Percentiles rank a stretch among this genome's conserved stretches.
Evolutionary conservation across 805 yeast genomes (phyloP).

Genomic region (Candida glaebosa): DNA sequence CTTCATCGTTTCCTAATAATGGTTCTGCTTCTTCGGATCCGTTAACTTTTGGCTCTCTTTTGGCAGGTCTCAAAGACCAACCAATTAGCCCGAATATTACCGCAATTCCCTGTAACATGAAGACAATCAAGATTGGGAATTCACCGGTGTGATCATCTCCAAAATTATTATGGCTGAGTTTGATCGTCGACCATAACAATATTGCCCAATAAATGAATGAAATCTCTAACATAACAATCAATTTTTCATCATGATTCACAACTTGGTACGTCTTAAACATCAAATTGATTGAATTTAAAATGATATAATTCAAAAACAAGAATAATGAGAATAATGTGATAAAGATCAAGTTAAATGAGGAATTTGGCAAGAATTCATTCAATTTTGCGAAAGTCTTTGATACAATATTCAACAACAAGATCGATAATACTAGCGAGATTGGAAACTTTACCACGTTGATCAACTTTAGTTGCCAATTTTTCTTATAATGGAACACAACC

Average conservation of each 20-base stretch:
- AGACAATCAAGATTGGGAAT: constrained; percentile 45
- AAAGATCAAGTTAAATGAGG: constrained; percentile 36
- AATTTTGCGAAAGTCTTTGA: constrained; percentile 15
- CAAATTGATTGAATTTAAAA: constrained; percentile 45
- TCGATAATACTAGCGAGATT: constrained; percentile 47
- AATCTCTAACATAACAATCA: constrained; percentile 44
- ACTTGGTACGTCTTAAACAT: constrained; percentile 30
- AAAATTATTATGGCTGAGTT: constrained; percentile 41
- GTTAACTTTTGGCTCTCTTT: constrained; percentile 5
- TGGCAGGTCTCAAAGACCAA: constrained; percentile 22
- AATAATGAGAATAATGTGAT: constrained; percentile 42
- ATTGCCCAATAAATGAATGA: constrained; percentile 56
- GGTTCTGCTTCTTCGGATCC: constrained; percentile 28
- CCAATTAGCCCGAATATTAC: constrained; percentile 52
- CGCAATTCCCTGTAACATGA: constrained; percentile 43
- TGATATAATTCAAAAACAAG: constrained; percentile 51
- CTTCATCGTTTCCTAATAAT: constrained; percentile 19
- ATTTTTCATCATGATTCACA: constrained; percentile 42
- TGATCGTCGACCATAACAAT: constrained; percentile 43
- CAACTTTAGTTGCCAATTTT: constrained; percentile 40
- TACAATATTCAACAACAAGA: constrained; percentile 23
- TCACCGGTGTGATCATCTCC: constrained; percentile 53
- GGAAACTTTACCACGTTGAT: constrained; percentile 56
- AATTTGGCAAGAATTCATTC: constrained; percentile 37
- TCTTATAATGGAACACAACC: constrained; percentile 44